Percentiles rank a stretch among this genome's conserved stretches.
Conservation (phyloP, 139 green algal genomes). For the Haematococcus lacustris region DNA sequence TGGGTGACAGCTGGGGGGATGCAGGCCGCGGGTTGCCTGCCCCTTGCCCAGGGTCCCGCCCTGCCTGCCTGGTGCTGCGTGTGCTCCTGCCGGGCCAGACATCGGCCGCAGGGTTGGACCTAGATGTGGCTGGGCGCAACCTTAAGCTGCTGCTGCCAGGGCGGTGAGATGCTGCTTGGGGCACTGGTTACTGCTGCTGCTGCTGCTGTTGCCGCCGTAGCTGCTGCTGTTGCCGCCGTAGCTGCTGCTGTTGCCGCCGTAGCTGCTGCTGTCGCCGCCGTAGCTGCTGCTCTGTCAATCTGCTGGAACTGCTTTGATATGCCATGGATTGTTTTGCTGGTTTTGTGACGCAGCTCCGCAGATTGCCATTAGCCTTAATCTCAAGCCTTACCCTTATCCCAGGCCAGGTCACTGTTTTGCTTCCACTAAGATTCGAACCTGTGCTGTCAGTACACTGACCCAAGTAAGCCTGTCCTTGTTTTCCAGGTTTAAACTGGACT, state of each 20-base stretch:
- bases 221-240: too few relatives aligned
- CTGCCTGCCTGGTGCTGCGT: slow-evolving; percentile 43
- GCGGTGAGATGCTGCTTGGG: slow-evolving; percentile 1
- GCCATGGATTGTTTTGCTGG: neutral
- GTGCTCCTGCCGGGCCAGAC: slow-evolving; percentile 38
- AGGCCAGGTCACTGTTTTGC: neutral
- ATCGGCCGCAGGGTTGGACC: slow-evolving; percentile 28
- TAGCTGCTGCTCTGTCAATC: neutral
- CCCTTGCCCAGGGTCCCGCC: neutral
- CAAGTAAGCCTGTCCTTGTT: slow-evolving; percentile 4
- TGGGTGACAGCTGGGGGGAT: slow-evolving; percentile 41
- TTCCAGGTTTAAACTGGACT: slow-evolving; percentile 40
- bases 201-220: too few relatives aligned
- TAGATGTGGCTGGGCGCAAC: slow-evolving; percentile 31
- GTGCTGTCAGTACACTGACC: neutral
- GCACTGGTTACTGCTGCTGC: too few relatives aligned
- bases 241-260: too few relatives aligned
- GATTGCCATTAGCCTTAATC: neutral
- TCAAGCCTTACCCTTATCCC: neutral
- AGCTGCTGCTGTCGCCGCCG: too few relatives aligned
- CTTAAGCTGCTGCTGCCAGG: slow-evolving; percentile 7
- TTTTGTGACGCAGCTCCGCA: neutral
- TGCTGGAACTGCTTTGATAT: neutral
- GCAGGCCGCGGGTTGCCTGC: slow-evolving; percentile 7
- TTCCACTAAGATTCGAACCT: neutral